Conservation (phyloP, 768 basidiomycete genomes). For the Leccinum barrowsii region DNA sequence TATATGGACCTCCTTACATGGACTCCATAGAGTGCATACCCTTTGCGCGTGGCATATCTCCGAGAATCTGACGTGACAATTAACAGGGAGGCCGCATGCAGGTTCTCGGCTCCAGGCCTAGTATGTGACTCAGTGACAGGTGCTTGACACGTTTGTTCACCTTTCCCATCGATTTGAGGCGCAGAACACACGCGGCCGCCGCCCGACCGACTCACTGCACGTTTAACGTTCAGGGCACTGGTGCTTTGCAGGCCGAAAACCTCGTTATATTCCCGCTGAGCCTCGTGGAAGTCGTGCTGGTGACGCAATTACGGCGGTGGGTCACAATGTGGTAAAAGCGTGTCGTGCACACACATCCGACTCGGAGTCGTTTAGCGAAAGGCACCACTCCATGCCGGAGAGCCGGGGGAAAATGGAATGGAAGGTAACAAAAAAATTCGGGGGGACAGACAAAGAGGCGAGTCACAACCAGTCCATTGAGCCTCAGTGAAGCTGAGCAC, state of each 20-base stretch:
- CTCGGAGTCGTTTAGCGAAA: conserved; percentile 14
- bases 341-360: conserved; percentile 8
- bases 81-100: not conserved
- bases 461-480: not conserved
- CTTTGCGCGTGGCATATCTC: conserved; percentile 17
- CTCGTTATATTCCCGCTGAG: conserved; percentile 15
- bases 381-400: not conserved
- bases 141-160: conserved; percentile 10
- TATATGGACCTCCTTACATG: conserved; percentile 22
- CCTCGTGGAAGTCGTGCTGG: conserved; percentile 15
- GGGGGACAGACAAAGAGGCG: not conserved
- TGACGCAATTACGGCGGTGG: not conserved
- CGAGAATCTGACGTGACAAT: conserved; percentile 8
- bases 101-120: not conserved
- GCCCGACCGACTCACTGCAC: conserved; percentile 3
- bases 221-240: conserved; percentile 6
- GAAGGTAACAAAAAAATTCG: not conserved
- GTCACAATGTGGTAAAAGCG: conserved; percentile 13
- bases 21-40: conserved; percentile 7
- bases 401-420: conserved; percentile 4
- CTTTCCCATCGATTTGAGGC: not conserved
- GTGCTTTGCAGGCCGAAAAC: conserved; percentile 1
- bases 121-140: not conserved
- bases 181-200: conserved; percentile 4
- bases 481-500: not conserved